Conservation (phyloP, 257 asterid genomes). For the Sherardia arvensis region DNA sequence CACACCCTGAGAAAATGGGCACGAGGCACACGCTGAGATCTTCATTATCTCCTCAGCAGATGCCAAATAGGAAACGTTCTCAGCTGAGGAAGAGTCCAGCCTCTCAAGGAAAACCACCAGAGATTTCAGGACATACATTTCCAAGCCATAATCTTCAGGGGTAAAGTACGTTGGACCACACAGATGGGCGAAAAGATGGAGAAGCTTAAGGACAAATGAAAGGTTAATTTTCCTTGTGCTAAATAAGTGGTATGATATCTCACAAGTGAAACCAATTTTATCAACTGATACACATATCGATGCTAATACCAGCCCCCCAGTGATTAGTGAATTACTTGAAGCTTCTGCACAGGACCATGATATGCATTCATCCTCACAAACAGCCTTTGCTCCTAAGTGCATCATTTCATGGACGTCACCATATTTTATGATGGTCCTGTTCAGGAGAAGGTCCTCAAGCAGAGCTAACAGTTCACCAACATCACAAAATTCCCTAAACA, state of each 20-base stretch:
- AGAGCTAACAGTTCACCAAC: conserved; percentile 46
- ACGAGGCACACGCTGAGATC: conserved; percentile 32
- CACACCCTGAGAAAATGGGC: conserved; percentile 64
- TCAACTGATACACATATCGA: conserved; percentile 59
- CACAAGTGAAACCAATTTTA: conserved; percentile 68
- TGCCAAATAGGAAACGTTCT: conserved; percentile 15
- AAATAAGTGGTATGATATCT: conserved; percentile 59
- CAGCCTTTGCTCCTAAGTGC: conserved; percentile 30
- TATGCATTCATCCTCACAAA: conserved; percentile 28
- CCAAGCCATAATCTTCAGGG: conserved; percentile 35
- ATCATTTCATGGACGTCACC: conserved; percentile 24
- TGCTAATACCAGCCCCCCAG: conserved; percentile 60
- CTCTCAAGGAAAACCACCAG: conserved; percentile 59
- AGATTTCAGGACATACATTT: conserved; percentile 64
- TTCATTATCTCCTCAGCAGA: conserved; percentile 23
- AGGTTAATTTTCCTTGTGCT: conserved; percentile 30
- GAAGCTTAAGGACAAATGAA: conserved; percentile 38
- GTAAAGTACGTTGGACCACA: conserved; percentile 60
- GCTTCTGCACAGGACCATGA: conserved; percentile 40
- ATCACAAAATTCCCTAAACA: conserved; percentile 42
- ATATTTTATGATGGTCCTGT: conserved; percentile 35
- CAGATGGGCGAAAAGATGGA: conserved; percentile 62
- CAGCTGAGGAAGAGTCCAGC: conserved; percentile 18
- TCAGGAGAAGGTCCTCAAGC: conserved; percentile 59
- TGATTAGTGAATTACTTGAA: conserved; percentile 43